These are phyloP conservation scores for Yamadazyma dushanensis DNA, from an alignment of 1,139 yeast genomes.

Conservation along the genomic window DNA sequence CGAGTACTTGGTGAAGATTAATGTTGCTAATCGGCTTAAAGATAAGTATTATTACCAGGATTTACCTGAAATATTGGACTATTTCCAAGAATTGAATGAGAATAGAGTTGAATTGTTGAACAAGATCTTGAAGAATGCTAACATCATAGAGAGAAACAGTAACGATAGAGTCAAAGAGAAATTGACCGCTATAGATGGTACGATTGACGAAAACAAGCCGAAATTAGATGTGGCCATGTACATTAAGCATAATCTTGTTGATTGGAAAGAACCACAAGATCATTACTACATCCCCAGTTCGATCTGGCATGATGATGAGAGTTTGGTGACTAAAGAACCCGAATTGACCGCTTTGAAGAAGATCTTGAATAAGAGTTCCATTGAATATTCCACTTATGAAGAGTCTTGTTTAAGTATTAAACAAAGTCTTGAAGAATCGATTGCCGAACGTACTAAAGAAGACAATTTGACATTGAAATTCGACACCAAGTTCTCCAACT, in stretches of 20 bases:
- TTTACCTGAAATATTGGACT: conserved; percentile 85
- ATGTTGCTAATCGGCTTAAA: conserved; percentile 84
- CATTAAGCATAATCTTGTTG: conserved; percentile 74
- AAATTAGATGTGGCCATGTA: conserved; percentile 85
- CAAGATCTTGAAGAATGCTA: conserved; percentile 65
- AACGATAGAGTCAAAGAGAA: conserved; percentile 53
- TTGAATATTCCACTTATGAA: conserved; percentile 45
- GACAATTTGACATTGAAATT: conserved; percentile 42
- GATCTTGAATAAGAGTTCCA: conserved; percentile 51
- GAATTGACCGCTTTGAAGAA: conserved; percentile 69
- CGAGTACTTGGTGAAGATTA: conserved; percentile 75
- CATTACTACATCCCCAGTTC: conserved; percentile 84
- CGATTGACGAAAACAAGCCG: conserved; percentile 73
- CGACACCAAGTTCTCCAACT: conserved; percentile 56
- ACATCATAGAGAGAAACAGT: conserved; percentile 60
- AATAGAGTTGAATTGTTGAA: conserved; percentile 73
- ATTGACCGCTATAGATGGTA: conserved; percentile 52
- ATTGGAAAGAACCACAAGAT: conserved; percentile 87
- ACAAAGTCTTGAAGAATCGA: conserved; percentile 51
- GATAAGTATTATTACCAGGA: conserved; percentile 94
- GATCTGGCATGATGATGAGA: conserved; percentile 96
- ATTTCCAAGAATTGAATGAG: conserved; percentile 83
- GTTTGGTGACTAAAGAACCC: conserved; percentile 60
- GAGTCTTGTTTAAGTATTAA: conserved; percentile 47
- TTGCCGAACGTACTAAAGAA: conserved; percentile 34